phyloP scores from a whole-genome alignment of 75 land plant genomes.

The Larix kaempferi region DNA sequence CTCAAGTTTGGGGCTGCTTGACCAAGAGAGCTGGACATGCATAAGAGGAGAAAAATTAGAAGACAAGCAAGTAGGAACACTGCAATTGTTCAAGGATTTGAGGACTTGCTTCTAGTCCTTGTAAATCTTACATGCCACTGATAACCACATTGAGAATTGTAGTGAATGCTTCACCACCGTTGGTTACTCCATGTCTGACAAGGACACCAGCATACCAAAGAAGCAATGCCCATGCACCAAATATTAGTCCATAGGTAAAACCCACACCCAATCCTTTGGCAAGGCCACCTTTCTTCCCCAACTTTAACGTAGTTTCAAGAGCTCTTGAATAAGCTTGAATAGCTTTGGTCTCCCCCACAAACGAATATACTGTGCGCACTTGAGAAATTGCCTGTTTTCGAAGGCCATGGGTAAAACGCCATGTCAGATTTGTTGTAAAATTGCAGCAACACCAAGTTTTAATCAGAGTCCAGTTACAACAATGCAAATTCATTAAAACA shows the following conservation, averaged over 20 bases:
- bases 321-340: conserved; percentile 38
- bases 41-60: not conserved
- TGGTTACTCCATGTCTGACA: conserved; percentile 48
- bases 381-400: conserved; percentile 55
- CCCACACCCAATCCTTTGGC: conserved; percentile 77
- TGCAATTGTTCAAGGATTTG: not conserved
- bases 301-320: conserved; percentile 34
- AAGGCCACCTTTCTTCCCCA: conserved; percentile 52
- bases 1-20: conserved; percentile 66
- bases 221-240: conserved; percentile 67
- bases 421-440: not conserved
- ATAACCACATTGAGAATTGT: conserved; percentile 66
- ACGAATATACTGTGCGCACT: conserved; percentile 66
- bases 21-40: conserved; percentile 58
- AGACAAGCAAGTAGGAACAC: not conserved
- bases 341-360: conserved; percentile 62
- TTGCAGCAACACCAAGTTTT: not conserved
- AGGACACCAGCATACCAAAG: conserved; percentile 75
- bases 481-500: not conserved
- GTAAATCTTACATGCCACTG: conserved; percentile 67
- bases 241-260: conserved; percentile 43
- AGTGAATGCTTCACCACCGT: conserved; percentile 85
- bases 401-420: not conserved
- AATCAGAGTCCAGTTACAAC: not conserved
- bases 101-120: not conserved